Conservation (phyloP, 1,139 yeast species). For the Petasospora rhodanensis region DNA sequence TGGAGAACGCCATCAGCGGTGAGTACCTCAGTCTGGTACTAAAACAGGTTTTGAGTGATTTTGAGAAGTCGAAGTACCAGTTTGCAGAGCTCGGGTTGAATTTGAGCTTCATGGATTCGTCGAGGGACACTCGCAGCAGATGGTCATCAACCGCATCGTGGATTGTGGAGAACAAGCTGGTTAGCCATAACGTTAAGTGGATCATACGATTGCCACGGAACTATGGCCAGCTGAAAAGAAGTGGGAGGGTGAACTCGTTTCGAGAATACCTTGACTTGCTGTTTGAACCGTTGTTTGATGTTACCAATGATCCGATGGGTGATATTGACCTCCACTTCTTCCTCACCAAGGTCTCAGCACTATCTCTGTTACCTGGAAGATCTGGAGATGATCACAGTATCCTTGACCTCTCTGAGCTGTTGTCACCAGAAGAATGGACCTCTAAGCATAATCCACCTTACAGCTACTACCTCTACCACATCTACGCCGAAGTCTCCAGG, state of each 20-base stretch:
- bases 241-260: constrained; percentile 14
- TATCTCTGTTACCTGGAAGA: constrained; percentile 20
- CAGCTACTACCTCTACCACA: constrained; percentile 23
- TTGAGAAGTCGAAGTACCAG: constrained; percentile 25
- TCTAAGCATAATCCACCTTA: constrained; percentile 23
- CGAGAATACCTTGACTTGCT: constrained; percentile 19
- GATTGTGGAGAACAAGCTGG: constrained; percentile 22
- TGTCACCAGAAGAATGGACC: constrained; percentile 19
- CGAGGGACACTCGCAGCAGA: constrained; percentile 2
- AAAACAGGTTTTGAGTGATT: constrained; percentile 83
- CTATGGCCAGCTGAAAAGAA: constrained; percentile 11
- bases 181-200: constrained; percentile 26
- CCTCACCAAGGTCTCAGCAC: constrained; percentile 21
- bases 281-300: constrained; percentile 22
- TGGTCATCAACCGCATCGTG: constrained; percentile 23
- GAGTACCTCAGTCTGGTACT: constrained; percentile 86
- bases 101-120: constrained; percentile 14
- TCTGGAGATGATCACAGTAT: constrained; percentile 13
- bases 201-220: constrained; percentile 23
- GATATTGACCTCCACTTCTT: constrained; percentile 22
- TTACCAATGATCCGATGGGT: constrained; percentile 19
- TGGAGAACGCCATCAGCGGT: constrained; percentile 91
- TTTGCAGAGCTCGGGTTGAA: constrained; percentile 23
- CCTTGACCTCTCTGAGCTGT: constrained; percentile 15
- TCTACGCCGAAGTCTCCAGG: constrained; percentile 18